Percentiles rank a stretch among this genome's conserved stretches.
Evolutionary conservation across 306 rosid species (phyloP).

Genomic region (Castanospermum australe): DNA sequence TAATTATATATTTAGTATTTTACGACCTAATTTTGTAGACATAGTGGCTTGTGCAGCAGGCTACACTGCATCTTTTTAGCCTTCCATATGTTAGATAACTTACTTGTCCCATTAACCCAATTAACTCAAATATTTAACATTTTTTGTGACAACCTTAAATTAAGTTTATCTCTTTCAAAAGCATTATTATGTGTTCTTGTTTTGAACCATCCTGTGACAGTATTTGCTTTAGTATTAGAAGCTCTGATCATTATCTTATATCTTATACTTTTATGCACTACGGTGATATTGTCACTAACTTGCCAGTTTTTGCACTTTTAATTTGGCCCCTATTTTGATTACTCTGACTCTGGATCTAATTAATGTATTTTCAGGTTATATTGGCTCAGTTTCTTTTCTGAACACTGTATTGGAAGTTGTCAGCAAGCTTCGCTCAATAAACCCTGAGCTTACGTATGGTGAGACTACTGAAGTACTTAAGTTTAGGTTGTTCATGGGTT

Average conservation of each 20-base stretch:
- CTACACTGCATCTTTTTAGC: too few species aligned
- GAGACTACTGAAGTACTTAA: conserved; percentile 1
- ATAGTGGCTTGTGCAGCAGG: too few species aligned
- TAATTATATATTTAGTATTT: too few species aligned
- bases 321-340: neutral
- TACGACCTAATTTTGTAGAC: too few species aligned
- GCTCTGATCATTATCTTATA: neutral
- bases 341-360: neutral
- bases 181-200: neutral
- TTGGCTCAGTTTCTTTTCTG: conserved; percentile 86
- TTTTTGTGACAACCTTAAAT: neutral
- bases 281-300: neutral
- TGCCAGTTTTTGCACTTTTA: neutral
- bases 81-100: neutral
- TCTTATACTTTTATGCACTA: neutral
- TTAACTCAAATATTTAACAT: neutral
- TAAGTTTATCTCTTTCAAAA: neutral
- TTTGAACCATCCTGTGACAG: neutral
- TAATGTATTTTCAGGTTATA: conserved; percentile 60
- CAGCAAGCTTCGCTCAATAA: conserved; percentile 63
- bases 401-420: conserved; percentile 71
- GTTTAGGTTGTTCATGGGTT: neutral
- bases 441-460: conserved; percentile 72
- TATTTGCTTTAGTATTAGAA: neutral
- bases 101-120: neutral